Percentiles rank a stretch among this genome's conserved stretches.
Evolutionary conservation across 805 yeast genomes (phyloP).

Genomic region (Nakazawaea molendinolei): DNA sequence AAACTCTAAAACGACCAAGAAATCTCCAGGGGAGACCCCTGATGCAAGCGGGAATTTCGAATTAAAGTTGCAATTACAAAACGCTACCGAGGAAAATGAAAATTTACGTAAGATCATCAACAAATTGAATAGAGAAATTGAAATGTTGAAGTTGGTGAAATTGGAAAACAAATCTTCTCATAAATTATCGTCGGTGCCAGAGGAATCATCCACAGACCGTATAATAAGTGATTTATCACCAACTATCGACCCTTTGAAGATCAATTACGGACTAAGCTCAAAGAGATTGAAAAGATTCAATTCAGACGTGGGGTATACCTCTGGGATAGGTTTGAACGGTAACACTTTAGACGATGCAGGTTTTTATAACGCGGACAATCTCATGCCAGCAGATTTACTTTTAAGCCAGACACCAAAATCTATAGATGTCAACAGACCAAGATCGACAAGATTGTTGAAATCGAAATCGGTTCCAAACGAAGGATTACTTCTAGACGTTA

Average conservation of each 20-base stretch:
- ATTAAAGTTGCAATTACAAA: slow-evolving; percentile 31
- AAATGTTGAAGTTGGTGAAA: slow-evolving; percentile 21
- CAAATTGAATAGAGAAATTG: slow-evolving; percentile 34
- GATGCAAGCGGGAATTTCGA: slow-evolving; percentile 24
- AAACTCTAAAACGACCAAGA: background rate
- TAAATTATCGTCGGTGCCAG: background rate
- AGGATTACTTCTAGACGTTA: background rate
- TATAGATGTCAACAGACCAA: no score
- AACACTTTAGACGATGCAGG: slow-evolving; percentile 11
- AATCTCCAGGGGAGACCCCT: background rate
- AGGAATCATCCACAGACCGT: background rate
- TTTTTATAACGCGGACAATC: slow-evolving; percentile 10
- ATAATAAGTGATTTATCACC: slow-evolving; percentile 6
- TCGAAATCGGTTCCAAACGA: slow-evolving; percentile 1
- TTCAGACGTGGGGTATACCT: slow-evolving; percentile 6
- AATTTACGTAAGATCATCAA: slow-evolving; percentile 34
- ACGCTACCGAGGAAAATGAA: slow-evolving; percentile 36
- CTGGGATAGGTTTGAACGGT: slow-evolving; percentile 4
- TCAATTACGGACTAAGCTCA: slow-evolving; percentile 24
- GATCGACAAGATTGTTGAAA: no score
- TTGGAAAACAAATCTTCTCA: slow-evolving; percentile 13
- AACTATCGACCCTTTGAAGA: slow-evolving; percentile 23
- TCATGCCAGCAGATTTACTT: slow-evolving; percentile 8
- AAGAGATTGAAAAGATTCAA: slow-evolving; percentile 21
- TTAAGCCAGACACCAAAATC: background rate